Percentiles rank a stretch among this genome's conserved stretches.
Evolutionary conservation across 2,329 filamentous ascomycete genomes (phyloP).

Genomic region (Lachnellula suecica): DNA sequence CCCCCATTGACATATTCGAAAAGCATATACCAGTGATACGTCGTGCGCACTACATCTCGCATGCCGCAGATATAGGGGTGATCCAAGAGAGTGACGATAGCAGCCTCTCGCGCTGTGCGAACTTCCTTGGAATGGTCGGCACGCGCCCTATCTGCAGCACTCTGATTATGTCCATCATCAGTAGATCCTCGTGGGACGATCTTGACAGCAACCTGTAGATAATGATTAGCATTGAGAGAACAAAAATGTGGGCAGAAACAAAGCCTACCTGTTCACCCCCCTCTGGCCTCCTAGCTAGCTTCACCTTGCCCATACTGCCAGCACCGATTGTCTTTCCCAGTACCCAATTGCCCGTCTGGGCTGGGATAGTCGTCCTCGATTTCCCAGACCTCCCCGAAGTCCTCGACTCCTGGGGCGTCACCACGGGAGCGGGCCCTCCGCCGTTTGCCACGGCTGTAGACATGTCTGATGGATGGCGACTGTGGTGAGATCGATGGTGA

Average conservation of each 20-base stretch:
- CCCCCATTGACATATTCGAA: conserved; percentile 99
- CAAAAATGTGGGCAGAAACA: not conserved
- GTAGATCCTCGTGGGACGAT: conserved; percentile 90
- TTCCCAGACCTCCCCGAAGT: conserved; percentile 50
- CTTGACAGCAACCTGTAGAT: conserved; percentile 82
- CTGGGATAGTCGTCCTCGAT: conserved; percentile 80
- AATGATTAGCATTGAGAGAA: conserved; percentile 17
- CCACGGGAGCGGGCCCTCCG: conserved; percentile 50
- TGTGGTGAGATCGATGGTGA: conserved; percentile 32
- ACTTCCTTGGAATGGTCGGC: conserved; percentile 97
- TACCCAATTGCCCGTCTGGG: conserved; percentile 88
- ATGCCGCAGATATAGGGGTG: conserved; percentile 96
- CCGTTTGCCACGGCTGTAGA: conserved; percentile 52
- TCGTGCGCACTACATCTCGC: conserved; percentile 91
- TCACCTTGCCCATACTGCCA: conserved; percentile 98
- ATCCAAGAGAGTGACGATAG: conserved; percentile 90
- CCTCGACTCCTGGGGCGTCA: conserved; percentile 49
- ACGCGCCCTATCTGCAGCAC: conserved; percentile 73
- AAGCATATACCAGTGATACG: conserved; percentile 99
- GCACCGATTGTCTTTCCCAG: conserved; percentile 96
- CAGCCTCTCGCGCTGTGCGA: conserved; percentile 89
- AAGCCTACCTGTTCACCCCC: conserved; percentile 77
- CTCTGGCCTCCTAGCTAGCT: conserved; percentile 87
- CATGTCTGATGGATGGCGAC: conserved; percentile 43
- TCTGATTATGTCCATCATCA: conserved; percentile 70